Evolutionary conservation across 1,139 yeast genomes (phyloP).

Genomic region (Geotrichum reessii): DNA sequence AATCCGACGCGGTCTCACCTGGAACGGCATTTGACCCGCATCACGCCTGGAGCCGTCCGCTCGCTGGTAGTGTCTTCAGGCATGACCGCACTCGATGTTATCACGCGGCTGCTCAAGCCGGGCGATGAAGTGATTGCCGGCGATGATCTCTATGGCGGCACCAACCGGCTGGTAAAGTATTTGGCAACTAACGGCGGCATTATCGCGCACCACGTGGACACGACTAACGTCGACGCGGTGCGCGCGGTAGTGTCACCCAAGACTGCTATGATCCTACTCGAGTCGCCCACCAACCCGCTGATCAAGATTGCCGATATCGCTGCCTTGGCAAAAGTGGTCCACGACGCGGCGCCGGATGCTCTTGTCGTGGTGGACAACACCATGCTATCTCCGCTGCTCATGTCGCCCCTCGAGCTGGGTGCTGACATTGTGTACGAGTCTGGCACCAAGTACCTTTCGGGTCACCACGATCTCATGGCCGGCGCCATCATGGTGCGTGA

Average conservation of each 20-base stretch:
- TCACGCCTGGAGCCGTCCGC: slow-evolving; percentile 62
- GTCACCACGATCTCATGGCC: slow-evolving; percentile 95
- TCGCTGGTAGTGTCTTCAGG: slow-evolving; percentile 84
- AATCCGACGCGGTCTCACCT: slow-evolving; percentile 83
- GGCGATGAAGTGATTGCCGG: slow-evolving; percentile 89
- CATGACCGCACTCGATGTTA: slow-evolving; percentile 87
- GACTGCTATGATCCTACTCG: slow-evolving; percentile 73
- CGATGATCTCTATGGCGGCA: slow-evolving; percentile 89
- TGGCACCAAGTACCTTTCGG: slow-evolving; percentile 86
- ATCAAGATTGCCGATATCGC: slow-evolving; percentile 80
- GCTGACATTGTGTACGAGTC: slow-evolving; percentile 90
- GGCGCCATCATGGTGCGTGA: slow-evolving; percentile 75
- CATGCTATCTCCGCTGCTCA: slow-evolving; percentile 86
- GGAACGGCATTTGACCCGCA: slow-evolving; percentile 68
- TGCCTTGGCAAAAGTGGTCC: slow-evolving; percentile 60
- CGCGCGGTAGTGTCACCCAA: slow-evolving; percentile 39
- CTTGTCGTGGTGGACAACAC: slow-evolving; percentile 88
- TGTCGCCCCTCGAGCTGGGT: slow-evolving; percentile 79
- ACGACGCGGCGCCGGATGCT: slow-evolving; percentile 58
- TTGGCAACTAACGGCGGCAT: slow-evolving; percentile 62
- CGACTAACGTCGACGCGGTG: slow-evolving; percentile 62
- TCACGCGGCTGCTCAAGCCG: slow-evolving; percentile 62
- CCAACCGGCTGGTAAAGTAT: slow-evolving; percentile 76
- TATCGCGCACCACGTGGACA: slow-evolving; percentile 71
- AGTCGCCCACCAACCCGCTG: slow-evolving; percentile 88